phyloP scores from a whole-genome alignment of 108 stramenopile species.

The Fragilariopsis cylindrus region DNA sequence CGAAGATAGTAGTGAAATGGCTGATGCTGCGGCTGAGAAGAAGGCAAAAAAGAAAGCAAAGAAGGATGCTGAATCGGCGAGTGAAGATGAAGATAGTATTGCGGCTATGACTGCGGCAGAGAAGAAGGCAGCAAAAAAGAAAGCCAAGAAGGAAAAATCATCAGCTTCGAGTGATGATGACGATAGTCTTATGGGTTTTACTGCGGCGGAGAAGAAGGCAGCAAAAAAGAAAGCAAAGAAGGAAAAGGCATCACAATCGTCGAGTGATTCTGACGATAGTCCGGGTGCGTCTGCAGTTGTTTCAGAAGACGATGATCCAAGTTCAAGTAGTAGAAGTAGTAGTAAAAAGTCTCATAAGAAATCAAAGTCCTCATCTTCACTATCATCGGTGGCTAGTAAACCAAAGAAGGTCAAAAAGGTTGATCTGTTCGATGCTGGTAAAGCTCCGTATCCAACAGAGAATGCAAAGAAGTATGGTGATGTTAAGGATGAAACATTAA shows the following conservation, averaged over 20 bases:
- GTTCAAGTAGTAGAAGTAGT: slow-evolving; percentile 4
- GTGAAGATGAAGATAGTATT: slow-evolving; percentile 4
- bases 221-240: slow-evolving; percentile 21
- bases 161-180: slow-evolving; percentile 10
- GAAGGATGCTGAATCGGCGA: slow-evolving; percentile 13
- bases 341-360: slow-evolving; percentile 1
- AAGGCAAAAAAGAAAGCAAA: slow-evolving; percentile 24
- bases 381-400: not conserved
- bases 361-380: not conserved
- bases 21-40: not conserved
- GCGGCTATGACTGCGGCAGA: not conserved
- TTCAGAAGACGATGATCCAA: slow-evolving; percentile 4
- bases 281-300: too few species aligned
- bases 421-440: slow-evolving; percentile 23
- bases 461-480: slow-evolving; percentile 32
- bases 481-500: slow-evolving; percentile 19
- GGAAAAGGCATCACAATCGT: slow-evolving; percentile 10
- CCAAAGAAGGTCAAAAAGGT: slow-evolving; percentile 15
- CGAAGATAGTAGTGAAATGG: not conserved
- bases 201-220: slow-evolving; percentile 18
- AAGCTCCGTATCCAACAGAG: slow-evolving; percentile 32
- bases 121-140: slow-evolving; percentile 27
- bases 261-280: slow-evolving; percentile 2
- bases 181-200: not conserved
- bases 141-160: slow-evolving; percentile 14